Conservation (phyloP, 2,329 filamentous ascomycete species). For the Lithohypha guttulata region DNA sequence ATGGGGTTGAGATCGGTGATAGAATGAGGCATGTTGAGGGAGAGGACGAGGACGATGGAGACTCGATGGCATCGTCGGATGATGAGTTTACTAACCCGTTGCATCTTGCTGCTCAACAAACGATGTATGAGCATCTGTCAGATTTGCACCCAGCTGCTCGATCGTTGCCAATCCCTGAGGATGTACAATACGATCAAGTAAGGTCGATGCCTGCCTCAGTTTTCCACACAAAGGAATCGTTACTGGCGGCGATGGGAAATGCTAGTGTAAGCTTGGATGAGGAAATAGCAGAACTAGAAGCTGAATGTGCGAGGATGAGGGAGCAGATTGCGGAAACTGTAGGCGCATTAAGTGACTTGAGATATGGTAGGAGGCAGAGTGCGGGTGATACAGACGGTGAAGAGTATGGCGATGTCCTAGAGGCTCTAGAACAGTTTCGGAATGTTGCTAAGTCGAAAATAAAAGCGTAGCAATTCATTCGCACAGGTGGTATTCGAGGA, state of each 20-base stretch:
- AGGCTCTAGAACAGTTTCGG: conserved; percentile 10
- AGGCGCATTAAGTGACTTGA: conserved; percentile 67
- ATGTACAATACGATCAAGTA: background rate
- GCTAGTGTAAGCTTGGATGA: conserved; percentile 56
- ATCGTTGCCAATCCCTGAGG: conserved; percentile 8
- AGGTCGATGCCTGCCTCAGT: conserved; percentile 1
- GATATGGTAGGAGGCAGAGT: conserved; percentile 47
- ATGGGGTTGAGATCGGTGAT: conserved; percentile 1
- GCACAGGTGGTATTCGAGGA: too few relatives aligned
- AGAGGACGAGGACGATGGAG: conserved; percentile 6
- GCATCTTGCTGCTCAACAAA: background rate
- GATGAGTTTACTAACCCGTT: conserved; percentile 5
- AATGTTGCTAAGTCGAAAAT: background rate
- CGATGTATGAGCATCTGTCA: conserved; percentile 4
- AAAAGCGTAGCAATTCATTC: too few relatives aligned
- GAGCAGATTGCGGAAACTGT: conserved; percentile 55
- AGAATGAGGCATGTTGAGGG: background rate
- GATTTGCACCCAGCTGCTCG: conserved; percentile 8
- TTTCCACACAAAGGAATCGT: conserved; percentile 52
- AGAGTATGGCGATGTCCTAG: conserved; percentile 10
- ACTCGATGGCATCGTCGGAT: background rate
- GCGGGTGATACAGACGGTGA: conserved; percentile 3
- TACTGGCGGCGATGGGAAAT: conserved; percentile 58
- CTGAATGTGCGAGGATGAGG: conserved; percentile 51
- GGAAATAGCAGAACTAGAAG: conserved; percentile 55